A percentile compares a stretch with the other conserved stretches of the same genome.
These are phyloP conservation scores for Picea abies DNA, from an alignment of 83 land plant species.

Conservation along the genomic window DNA sequence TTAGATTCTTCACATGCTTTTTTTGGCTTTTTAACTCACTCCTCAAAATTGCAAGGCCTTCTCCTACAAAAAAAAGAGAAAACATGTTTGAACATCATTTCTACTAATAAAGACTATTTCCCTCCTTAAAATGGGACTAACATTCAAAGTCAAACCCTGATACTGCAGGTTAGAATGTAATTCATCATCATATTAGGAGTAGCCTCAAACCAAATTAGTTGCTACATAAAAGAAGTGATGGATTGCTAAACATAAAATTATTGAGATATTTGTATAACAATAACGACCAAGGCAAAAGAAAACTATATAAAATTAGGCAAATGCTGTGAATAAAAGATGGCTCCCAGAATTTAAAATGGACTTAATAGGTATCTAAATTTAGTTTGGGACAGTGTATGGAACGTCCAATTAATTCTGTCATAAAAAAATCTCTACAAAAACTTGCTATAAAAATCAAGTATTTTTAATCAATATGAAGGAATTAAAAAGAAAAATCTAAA, in stretches of 20 bases:
- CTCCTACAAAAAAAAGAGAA: slow-evolving; percentile 52
- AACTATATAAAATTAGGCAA: not conserved
- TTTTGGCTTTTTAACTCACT: slow-evolving; percentile 80
- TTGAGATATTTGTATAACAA: not conserved
- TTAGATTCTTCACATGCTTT: slow-evolving; percentile 78
- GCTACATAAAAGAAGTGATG: not conserved
- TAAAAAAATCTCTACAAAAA: no score
- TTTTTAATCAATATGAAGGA: no score
- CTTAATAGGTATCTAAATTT: not conserved
- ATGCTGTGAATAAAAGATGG: not conserved
- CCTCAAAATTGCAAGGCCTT: slow-evolving; percentile 57
- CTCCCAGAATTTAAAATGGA: not conserved
- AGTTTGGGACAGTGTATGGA: not conserved
- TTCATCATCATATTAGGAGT: not conserved
- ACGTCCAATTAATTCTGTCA: not conserved
- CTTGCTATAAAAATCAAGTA: no score
- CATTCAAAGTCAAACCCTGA: not conserved
- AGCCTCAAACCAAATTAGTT: not conserved
- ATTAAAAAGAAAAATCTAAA: no score
- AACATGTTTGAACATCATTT: slow-evolving; percentile 9
- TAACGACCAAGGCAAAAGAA: not conserved
- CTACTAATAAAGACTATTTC: not conserved
- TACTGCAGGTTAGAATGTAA: not conserved
- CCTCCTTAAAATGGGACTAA: not conserved
- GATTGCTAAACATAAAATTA: not conserved